phyloP scores from a whole-genome alignment of 2,329 filamentous ascomycete genomes.

The Karstenula rhodostoma region DNA sequence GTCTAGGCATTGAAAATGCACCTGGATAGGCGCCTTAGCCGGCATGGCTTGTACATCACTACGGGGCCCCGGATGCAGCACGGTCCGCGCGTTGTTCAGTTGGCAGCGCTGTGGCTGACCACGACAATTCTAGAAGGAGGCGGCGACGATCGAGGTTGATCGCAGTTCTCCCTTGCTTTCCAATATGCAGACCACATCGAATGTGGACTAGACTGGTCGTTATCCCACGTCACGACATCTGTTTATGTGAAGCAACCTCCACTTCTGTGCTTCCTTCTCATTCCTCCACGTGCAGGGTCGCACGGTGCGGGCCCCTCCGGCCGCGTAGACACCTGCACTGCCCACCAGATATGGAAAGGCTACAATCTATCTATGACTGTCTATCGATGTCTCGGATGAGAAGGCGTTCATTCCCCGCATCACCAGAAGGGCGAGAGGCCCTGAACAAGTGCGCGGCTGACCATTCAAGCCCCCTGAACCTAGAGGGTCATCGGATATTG shows the following conservation, averaged over 20 bases:
- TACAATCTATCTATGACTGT: constrained; percentile 20
- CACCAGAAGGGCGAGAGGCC: constrained; percentile 10
- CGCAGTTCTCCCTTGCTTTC: constrained; percentile 32
- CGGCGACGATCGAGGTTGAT: constrained; percentile 2
- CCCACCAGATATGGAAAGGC: constrained; percentile 26
- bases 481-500: constrained; percentile 11
- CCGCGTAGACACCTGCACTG: constrained; percentile 29
- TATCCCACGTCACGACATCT: constrained; percentile 24
- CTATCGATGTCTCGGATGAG: constrained; percentile 15
- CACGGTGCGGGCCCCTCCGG: constrained; percentile 28
- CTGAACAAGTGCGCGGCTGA: constrained; percentile 9
- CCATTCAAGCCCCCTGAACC: constrained; percentile 6
- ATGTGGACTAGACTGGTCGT: constrained; percentile 18
- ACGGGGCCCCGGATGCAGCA: constrained; percentile 18
- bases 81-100: constrained; percentile 16
- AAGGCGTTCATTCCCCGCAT: constrained; percentile 12
- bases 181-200: constrained; percentile 24
- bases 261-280: constrained; percentile 14
- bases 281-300: constrained; percentile 34
- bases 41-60: constrained; percentile 19
- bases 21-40: constrained; percentile 20
- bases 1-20: constrained; percentile 14
- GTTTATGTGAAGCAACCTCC: constrained; percentile 8
- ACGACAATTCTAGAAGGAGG: constrained; percentile 22
- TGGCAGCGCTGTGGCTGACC: constrained; percentile 11